Conservation (phyloP, 148 eudicot genomes). For the Heliamphora exappendiculata region DNA sequence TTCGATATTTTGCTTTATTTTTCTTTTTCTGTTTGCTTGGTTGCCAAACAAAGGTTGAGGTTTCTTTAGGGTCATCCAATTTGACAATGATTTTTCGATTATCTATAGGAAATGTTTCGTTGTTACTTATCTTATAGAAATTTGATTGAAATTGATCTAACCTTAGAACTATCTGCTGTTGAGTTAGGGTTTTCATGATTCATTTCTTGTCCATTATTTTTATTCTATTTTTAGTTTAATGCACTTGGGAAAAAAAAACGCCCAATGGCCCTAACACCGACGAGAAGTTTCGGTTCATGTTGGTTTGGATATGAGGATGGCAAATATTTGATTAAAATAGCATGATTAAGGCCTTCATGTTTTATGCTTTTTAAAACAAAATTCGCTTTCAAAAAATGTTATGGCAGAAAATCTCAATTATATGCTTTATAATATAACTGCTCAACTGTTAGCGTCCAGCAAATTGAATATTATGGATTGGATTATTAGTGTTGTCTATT, state of each 20-base stretch:
- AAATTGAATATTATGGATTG: too few species aligned
- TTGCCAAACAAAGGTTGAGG: background rate
- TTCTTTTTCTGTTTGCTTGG: background rate
- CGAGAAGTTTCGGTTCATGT: background rate
- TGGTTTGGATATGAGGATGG: background rate
- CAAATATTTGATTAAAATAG: background rate
- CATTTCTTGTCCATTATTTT: background rate
- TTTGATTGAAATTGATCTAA: background rate
- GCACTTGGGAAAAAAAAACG: background rate
- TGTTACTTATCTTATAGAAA: background rate
- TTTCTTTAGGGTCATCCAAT: background rate
- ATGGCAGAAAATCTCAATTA: background rate
- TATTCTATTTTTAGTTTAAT: background rate
- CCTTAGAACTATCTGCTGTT: background rate
- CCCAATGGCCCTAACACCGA: too few species aligned
- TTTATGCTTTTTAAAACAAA: background rate
- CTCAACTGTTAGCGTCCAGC: background rate
- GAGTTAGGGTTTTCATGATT: background rate
- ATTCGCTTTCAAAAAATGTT: background rate
- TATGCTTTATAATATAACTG: background rate
- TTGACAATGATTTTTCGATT: background rate
- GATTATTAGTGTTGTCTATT: too few species aligned
- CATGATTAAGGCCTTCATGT: background rate
- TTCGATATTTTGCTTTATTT: background rate
- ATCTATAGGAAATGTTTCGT: background rate